A percentile compares a stretch with the other conserved stretches of the same genome.
These are phyloP conservation scores for Tripidium arundinaceum DNA, from an alignment of 202 grass and related monocot genomes.

Conservation along the genomic window DNA sequence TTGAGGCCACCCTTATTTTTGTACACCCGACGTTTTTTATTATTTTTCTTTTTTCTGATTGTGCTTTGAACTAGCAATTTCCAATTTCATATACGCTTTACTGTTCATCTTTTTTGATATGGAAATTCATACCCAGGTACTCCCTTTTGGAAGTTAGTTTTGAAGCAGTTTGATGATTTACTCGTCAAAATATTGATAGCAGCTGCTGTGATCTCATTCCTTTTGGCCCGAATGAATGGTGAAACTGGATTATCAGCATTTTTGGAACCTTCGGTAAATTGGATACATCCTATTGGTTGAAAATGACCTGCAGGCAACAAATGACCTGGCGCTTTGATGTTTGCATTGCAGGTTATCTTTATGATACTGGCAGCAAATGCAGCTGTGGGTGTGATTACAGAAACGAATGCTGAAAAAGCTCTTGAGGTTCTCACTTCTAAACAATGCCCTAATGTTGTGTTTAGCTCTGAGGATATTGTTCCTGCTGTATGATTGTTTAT, in stretches of 20 bases:
- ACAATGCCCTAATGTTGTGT: background rate
- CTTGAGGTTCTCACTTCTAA: constrained; percentile 62
- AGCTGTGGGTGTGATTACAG: constrained; percentile 93
- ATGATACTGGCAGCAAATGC: constrained; percentile 98
- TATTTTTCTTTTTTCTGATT: background rate
- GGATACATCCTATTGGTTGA: constrained; percentile 9
- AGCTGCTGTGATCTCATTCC: constrained; percentile 84
- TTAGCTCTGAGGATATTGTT: constrained; percentile 7
- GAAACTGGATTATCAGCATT: constrained; percentile 85
- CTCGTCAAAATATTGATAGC: constrained; percentile 99
- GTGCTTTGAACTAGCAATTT: background rate
- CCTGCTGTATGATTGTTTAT: constrained; percentile 19
- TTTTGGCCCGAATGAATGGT: constrained; percentile 92
- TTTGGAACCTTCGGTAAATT: constrained; percentile 97
- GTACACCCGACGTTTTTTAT: background rate
- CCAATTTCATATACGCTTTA: background rate
- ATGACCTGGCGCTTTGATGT: constrained; percentile 8
- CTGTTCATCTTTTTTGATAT: constrained; percentile 20
- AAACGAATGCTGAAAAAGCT: constrained; percentile 99
- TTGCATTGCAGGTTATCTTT: constrained; percentile 76
- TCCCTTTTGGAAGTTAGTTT: constrained; percentile 90
- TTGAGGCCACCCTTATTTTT: background rate
- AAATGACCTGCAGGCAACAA: constrained; percentile 25
- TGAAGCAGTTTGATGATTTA: constrained; percentile 99
- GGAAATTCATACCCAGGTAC: constrained; percentile 52